A percentile compares a stretch with the other conserved stretches of the same genome.
Evolutionary conservation across 2,329 filamentous ascomycete species (phyloP).

Genomic region (Colletotrichum neosansevieriae): DNA sequence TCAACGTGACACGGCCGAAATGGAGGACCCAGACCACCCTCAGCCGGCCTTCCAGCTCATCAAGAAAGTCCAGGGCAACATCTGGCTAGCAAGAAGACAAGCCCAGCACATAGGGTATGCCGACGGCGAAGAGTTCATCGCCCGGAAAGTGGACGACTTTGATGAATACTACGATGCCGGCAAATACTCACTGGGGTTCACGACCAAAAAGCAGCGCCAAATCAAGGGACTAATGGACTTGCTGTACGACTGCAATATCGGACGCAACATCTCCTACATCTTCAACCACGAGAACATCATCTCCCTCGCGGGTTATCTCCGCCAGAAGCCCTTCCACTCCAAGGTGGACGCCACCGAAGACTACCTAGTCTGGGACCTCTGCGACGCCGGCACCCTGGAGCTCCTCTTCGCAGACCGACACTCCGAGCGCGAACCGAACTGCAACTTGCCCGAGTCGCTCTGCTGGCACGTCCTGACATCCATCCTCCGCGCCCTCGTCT

Average conservation of each 20-base stretch:
- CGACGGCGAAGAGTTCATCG: constrained; percentile 50
- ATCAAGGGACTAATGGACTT: constrained; percentile 44
- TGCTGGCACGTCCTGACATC: constrained; percentile 68
- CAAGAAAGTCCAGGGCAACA: constrained; percentile 45
- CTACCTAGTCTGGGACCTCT: constrained; percentile 64
- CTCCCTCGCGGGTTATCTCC: constrained; percentile 55
- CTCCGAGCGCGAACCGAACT: constrained; percentile 41
- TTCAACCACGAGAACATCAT: constrained; percentile 65
- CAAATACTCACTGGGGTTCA: constrained; percentile 25
- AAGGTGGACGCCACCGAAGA: constrained; percentile 43
- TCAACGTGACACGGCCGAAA: not conserved
- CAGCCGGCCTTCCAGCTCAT: constrained; percentile 47
- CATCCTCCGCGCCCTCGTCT: constrained; percentile 62
- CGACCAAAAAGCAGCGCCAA: constrained; percentile 42
- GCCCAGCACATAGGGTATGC: constrained; percentile 41
- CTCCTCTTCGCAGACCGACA: constrained; percentile 51
- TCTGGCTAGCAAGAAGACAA: constrained; percentile 50
- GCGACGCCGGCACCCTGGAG: constrained; percentile 63
- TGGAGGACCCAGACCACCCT: constrained; percentile 22
- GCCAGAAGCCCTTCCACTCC: constrained; percentile 42
- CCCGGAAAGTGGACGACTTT: constrained; percentile 43
- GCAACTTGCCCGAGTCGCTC: constrained; percentile 63
- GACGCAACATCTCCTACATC: constrained; percentile 49
- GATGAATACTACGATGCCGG: constrained; percentile 33
- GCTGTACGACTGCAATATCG: constrained; percentile 48